phyloP scores from a whole-genome alignment of 164 flowering plant species.

The Vitis amurensis region DNA sequence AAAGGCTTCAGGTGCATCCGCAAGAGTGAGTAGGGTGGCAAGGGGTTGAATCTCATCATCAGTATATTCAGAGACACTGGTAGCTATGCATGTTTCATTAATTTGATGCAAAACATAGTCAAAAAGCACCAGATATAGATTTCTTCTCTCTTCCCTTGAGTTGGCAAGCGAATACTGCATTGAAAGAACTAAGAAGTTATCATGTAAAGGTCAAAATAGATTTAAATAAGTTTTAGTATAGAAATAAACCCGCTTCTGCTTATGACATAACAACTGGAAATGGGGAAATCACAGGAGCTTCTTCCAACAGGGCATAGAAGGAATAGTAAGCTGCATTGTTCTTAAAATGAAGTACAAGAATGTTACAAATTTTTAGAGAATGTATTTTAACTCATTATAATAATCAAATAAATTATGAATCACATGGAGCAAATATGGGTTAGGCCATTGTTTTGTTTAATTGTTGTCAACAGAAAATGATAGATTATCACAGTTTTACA shows the following conservation, averaged over 20 bases:
- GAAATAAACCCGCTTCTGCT: too few species aligned
- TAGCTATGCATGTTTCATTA: constrained; percentile 58
- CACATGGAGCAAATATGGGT: too few species aligned
- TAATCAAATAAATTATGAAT: too few species aligned
- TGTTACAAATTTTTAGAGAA: too few species aligned
- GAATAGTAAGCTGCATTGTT: too few species aligned
- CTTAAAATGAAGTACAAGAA: too few species aligned
- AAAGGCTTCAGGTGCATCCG: constrained; percentile 94
- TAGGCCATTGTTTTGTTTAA: too few species aligned
- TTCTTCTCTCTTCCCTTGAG: constrained; percentile 83
- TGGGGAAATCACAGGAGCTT: background rate
- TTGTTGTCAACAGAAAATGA: too few species aligned
- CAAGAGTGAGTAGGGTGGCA: constrained; percentile 67
- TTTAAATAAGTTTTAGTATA: background rate
- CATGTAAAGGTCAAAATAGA: background rate
- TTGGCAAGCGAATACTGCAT: constrained; percentile 82
- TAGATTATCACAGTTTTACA: too few species aligned
- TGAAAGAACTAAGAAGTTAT: constrained; percentile 1
- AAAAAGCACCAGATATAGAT: constrained; percentile 77
- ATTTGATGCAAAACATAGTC: constrained; percentile 87
- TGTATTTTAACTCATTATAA: too few species aligned
- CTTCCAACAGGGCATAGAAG: too few species aligned
- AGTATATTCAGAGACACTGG: constrained; percentile 68
- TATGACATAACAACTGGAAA: background rate
- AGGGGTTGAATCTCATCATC: constrained; percentile 79